Evolutionary conservation across 2,329 filamentous ascomycete genomes (phyloP).

Genomic region (Cercospora sesami): DNA sequence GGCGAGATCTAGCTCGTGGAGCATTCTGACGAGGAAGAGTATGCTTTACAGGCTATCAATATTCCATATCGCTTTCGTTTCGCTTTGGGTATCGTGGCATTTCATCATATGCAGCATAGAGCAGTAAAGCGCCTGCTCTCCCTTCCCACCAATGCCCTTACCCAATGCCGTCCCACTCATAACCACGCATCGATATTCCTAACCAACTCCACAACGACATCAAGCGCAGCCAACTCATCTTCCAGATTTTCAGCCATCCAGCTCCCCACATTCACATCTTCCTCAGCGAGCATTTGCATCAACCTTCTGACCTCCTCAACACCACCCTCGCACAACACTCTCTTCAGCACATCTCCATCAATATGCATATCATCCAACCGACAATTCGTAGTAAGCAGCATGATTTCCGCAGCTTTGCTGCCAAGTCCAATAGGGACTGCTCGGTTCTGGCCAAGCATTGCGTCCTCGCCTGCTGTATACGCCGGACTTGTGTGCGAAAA

Average conservation of each 20-base stretch:
- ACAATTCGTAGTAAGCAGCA: slow-evolving; percentile 23
- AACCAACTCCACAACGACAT: slow-evolving; percentile 28
- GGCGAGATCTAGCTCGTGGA: too few species aligned
- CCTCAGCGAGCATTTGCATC: slow-evolving; percentile 25
- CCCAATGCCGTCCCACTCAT: background rate
- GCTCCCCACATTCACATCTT: slow-evolving; percentile 30
- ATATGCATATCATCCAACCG: slow-evolving; percentile 39
- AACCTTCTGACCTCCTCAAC: slow-evolving; percentile 26
- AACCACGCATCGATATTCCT: slow-evolving; percentile 31
- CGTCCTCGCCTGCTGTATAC: slow-evolving; percentile 22
- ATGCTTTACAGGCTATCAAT: background rate
- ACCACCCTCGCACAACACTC: slow-evolving; percentile 38
- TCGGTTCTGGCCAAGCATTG: slow-evolving; percentile 20
- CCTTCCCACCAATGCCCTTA: background rate
- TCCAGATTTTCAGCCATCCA: slow-evolving; percentile 39
- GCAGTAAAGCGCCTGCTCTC: background rate
- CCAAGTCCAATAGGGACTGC: slow-evolving; percentile 33
- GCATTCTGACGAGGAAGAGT: background rate
- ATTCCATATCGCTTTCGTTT: background rate
- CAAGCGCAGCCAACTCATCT: slow-evolving; percentile 29
- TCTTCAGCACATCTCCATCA: slow-evolving; percentile 45
- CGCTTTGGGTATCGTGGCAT: slow-evolving; percentile 11
- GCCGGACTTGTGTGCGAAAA: slow-evolving; percentile 23
- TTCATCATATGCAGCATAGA: background rate
- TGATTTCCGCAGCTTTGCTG: slow-evolving; percentile 34